phyloP scores from a whole-genome alignment of 2,329 filamentous ascomycete genomes.

The Dothistroma pini region DNA sequence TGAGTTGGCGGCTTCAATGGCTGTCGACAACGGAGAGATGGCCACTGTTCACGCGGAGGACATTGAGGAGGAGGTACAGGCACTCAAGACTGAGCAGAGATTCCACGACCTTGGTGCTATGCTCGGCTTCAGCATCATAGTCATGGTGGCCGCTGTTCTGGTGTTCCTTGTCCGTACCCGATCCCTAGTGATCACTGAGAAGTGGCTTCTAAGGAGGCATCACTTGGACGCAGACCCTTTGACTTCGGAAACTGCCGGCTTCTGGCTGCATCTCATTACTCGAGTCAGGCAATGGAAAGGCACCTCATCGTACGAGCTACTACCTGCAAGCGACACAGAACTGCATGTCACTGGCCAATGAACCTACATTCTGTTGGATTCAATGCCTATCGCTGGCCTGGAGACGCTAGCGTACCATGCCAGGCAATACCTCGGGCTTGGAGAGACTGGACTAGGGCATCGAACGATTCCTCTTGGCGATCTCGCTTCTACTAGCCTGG shows the following conservation, averaged over 20 bases:
- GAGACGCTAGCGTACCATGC: not conserved
- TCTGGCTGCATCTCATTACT: not conserved
- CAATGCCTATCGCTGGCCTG: not conserved
- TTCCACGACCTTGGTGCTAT: constrained; percentile 8
- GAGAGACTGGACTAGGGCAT: not conserved
- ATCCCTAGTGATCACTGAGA: not conserved
- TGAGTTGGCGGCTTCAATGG: constrained; percentile 6
- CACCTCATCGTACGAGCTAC: not conserved
- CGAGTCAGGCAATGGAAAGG: not conserved
- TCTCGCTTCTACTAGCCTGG: constrained; percentile 3
- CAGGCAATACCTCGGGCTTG: not conserved
- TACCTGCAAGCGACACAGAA: not conserved
- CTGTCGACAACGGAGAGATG: constrained; percentile 6
- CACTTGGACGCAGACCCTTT: not conserved
- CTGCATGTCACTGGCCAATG: not conserved
- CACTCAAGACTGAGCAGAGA: not conserved
- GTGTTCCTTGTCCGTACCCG: not conserved
- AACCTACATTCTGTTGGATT: not conserved
- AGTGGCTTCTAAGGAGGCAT: not conserved
- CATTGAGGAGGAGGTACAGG: not conserved
- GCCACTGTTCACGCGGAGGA: constrained; percentile 4
- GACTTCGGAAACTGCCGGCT: not conserved
- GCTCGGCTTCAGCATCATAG: constrained; percentile 5
- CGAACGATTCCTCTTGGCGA: not conserved
- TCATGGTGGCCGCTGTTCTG: not conserved